Evolutionary conservation across 306 rosid genomes (phyloP).

Genomic region (Arachis hypogaea): DNA sequence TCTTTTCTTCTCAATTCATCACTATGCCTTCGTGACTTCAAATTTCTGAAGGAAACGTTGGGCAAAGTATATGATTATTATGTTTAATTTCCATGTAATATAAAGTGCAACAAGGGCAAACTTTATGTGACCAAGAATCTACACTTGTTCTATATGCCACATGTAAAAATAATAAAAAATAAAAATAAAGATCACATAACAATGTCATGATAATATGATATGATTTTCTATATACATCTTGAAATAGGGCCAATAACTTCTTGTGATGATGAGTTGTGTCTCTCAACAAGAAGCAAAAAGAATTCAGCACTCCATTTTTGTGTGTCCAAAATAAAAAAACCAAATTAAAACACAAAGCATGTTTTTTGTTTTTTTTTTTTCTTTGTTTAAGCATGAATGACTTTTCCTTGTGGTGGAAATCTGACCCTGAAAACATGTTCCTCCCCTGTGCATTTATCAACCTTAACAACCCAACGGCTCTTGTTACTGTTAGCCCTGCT

Average conservation of each 20-base stretch:
- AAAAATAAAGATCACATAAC: too few relatives aligned
- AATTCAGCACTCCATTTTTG: slow-evolving; percentile 32
- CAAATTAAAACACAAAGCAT: too few relatives aligned
- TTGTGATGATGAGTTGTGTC: not conserved
- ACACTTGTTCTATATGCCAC: slow-evolving; percentile 8
- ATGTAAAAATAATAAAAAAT: too few relatives aligned
- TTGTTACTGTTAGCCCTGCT: not conserved
- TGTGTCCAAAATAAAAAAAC: too few relatives aligned
- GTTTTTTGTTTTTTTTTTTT: too few relatives aligned
- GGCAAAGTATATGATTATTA: not conserved
- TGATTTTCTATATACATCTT: slow-evolving; percentile 42
- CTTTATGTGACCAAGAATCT: slow-evolving; percentile 20
- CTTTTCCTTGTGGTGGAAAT: slow-evolving; percentile 62
- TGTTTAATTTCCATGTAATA: not conserved
- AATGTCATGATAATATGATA: not conserved
- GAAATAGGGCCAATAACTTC: slow-evolving; percentile 7
- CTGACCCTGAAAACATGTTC: slow-evolving; percentile 93
- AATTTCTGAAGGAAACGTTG: slow-evolving; percentile 2
- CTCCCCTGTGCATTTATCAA: slow-evolving; percentile 92
- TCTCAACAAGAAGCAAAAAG: slow-evolving; percentile 30
- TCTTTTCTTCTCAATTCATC: slow-evolving; percentile 1
- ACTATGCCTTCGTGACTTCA: slow-evolving; percentile 21
- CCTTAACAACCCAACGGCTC: slow-evolving; percentile 79
- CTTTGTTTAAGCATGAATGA: slow-evolving; percentile 50
- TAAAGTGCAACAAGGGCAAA: slow-evolving; percentile 2